Base-by-base conservation (phyloP, 2,329 filamentous ascomycete genomes). In the Verticillium longisporum region DNA sequence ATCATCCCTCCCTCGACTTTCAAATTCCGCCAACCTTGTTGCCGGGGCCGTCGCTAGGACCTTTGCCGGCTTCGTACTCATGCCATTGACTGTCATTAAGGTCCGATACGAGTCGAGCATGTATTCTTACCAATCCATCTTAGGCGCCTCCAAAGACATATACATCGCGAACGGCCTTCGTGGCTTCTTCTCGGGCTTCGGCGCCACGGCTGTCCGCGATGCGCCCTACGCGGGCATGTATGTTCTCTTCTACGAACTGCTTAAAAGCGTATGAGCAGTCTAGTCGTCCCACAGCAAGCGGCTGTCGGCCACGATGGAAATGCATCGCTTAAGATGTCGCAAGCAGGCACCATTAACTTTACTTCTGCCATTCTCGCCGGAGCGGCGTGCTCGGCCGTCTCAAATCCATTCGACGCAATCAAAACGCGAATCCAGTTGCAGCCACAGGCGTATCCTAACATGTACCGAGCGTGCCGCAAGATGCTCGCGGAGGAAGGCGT, bases 151-250 rank as follows among this genome's bases (percentile, higher is more conserved):
- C 1, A 79, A 78, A 37, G 91, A 95, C 67, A 97, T 98, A 33
- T 77, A 88, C 59, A 80, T 81, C 7, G 84, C 79, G 0, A 88
- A 94, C 67, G 93, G 95, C 0, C 61, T 90, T 3, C 85, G 88
- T 34, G 95, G 94, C 0, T 96, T 99, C 75, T 98, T 98, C 70
- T 86, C 90, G 0, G 95, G 95, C 1, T 97, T 96, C 70, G 95
- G 95, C 53, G 95, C 94, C 1, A 99, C 95, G 0, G 92, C 95
- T 0, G 85, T 96, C 33, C 84, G 95, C 55, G 95, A 99, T 74
- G 95, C 93, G n/a, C 95, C 95, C 0, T 98, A 98, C 72, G 95
- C 95, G 0, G 95, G 95, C 0, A 80, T 97, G 15, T 99, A 99
- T 71, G 92, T 99, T 1, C 79, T 97, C 7, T 90, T 97, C 68